A percentile compares a stretch with the other conserved stretches of the same genome.
Conservation (phyloP, 2,329 filamentous ascomycete species). For the Aspergillus pseudonomiae region DNA sequence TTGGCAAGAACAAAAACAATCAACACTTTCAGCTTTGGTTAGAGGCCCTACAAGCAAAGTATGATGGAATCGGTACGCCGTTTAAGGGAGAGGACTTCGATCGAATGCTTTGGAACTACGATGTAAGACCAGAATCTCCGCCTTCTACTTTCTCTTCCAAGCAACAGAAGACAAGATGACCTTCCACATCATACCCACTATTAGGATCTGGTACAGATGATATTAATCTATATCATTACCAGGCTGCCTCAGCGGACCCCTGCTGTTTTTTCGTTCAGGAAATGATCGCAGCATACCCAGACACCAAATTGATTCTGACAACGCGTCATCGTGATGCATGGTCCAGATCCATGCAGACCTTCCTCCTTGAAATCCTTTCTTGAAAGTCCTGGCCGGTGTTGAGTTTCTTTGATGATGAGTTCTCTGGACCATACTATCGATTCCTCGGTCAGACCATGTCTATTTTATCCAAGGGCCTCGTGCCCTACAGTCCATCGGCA, state of each 20-base stretch:
- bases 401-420: background rate
- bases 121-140: no score
- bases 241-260: background rate
- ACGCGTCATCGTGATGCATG: background rate
- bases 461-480: background rate
- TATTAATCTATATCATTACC: background rate
- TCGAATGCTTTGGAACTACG: no score
- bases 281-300: background rate
- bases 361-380: background rate
- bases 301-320: background rate
- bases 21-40: no score
- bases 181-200: no score
- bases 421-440: background rate
- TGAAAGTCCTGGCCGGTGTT: background rate
- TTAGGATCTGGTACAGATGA: no score
- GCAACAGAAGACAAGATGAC: no score
- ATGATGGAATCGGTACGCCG: no score
- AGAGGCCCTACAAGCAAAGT: no score
- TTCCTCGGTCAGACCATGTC: background rate
- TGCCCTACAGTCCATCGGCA: background rate
- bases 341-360: background rate
- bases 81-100: no score
- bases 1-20: no score
- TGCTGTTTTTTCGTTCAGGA: background rate
- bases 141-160: no score